Conservation (phyloP, 2,329 filamentous ascomycete genomes). For the Nemania sp. region DNA sequence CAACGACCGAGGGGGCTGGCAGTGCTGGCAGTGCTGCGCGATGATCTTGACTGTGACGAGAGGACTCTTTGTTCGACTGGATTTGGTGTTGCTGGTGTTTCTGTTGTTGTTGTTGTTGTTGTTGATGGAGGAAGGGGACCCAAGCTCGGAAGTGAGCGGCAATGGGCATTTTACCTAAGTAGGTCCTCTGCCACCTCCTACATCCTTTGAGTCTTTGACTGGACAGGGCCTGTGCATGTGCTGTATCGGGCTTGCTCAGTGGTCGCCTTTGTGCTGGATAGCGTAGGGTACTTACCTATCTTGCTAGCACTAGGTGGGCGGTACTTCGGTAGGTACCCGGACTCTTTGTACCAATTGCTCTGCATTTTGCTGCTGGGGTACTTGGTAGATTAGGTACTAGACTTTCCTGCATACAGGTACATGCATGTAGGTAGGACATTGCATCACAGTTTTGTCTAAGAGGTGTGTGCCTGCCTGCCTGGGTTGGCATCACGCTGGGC, state of each 20-base stretch:
- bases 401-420: too few species aligned
- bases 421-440: not conserved
- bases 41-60: slow-evolving; percentile 65
- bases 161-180: slow-evolving; percentile 30
- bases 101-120: slow-evolving; percentile 51
- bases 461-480: slow-evolving; percentile 11
- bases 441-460: slow-evolving; percentile 18
- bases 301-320: not conserved
- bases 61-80: slow-evolving; percentile 52
- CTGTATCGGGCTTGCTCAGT: slow-evolving; percentile 26
- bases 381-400: not conserved
- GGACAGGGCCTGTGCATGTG: slow-evolving; percentile 15
- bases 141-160: slow-evolving; percentile 45
- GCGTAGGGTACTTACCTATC: too few species aligned
- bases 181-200: slow-evolving; percentile 1
- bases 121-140: slow-evolving; percentile 51
- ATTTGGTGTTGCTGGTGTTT: slow-evolving; percentile 37
- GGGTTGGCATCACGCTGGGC: slow-evolving; percentile 26
- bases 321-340: too few species aligned
- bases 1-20: slow-evolving; percentile 44
- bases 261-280: not conserved
- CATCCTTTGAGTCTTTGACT: not conserved
- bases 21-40: slow-evolving; percentile 55
- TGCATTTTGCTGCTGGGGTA: not conserved
- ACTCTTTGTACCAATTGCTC: not conserved